A percentile compares a stretch with the other conserved stretches of the same genome.
phyloP scores from a whole-genome alignment of 1,284 basidiomycete species.

The Coniophora puteana region DNA sequence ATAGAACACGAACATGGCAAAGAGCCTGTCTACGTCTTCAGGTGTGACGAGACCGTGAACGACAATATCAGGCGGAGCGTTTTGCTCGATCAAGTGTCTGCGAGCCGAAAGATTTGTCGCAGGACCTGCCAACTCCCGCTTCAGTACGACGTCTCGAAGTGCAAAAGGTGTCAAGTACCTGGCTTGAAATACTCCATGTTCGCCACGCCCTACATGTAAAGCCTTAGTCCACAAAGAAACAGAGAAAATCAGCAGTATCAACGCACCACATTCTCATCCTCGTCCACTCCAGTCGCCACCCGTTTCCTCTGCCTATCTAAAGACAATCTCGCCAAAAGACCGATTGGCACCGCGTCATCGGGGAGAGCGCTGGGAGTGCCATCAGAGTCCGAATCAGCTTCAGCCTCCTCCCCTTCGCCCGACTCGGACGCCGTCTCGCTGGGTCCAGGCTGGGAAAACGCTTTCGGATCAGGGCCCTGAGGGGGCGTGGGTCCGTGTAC shows the following conservation, averaged over 20 bases:
- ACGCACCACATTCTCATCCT: slow-evolving; percentile 67
- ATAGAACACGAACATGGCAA: slow-evolving; percentile 64
- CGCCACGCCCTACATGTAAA: slow-evolving; percentile 50
- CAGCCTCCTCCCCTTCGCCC: slow-evolving; percentile 27
- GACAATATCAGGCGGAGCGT: slow-evolving; percentile 79
- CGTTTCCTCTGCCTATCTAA: slow-evolving; percentile 49
- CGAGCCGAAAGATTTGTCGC: slow-evolving; percentile 65
- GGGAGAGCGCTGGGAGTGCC: slow-evolving; percentile 52
- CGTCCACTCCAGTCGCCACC: slow-evolving; percentile 35
- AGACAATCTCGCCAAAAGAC: slow-evolving; percentile 67
- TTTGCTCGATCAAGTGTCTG: slow-evolving; percentile 72
- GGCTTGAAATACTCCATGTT: slow-evolving; percentile 81
- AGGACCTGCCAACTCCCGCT: slow-evolving; percentile 41
- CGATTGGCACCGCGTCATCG: slow-evolving; percentile 67
- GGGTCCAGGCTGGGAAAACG: too few species aligned
- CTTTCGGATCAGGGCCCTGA: too few species aligned
- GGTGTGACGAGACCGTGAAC: slow-evolving; percentile 78
- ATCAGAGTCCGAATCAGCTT: slow-evolving; percentile 31
- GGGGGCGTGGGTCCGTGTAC: slow-evolving; percentile 22
- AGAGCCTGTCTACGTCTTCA: slow-evolving; percentile 78
- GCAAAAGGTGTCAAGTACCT: slow-evolving; percentile 35
- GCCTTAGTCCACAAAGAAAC: neutral
- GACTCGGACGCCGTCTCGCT: slow-evolving; percentile 9
- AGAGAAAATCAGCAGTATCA: slow-evolving; percentile 4
- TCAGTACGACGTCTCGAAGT: neutral